phyloP scores from a whole-genome alignment of 495 filamentous ascomycete species.

The Aspergillus ellipticus region DNA sequence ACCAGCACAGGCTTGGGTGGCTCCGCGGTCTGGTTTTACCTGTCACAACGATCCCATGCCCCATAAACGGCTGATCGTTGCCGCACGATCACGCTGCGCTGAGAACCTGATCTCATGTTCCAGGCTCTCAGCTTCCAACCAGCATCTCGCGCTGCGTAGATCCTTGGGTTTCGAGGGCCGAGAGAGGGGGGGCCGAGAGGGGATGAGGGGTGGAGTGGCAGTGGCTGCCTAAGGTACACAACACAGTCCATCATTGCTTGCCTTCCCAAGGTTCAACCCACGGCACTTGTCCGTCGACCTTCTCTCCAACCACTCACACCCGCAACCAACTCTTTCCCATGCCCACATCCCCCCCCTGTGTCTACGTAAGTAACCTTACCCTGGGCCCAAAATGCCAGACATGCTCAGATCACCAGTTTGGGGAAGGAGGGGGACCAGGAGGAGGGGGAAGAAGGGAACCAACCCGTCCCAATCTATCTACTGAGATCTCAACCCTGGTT shows the following conservation, averaged over 20 bases:
- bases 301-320: background rate
- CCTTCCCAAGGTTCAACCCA: background rate
- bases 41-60: conserved; percentile 30
- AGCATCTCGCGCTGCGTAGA: conserved; percentile 9
- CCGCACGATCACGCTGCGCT: conserved; percentile 24
- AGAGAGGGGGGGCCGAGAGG: too few species aligned
- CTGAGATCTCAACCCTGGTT: conserved; percentile 1
- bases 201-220: background rate
- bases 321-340: too few species aligned
- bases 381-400: background rate
- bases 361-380: background rate
- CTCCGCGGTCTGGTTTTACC: conserved; percentile 21
- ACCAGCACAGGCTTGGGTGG: background rate
- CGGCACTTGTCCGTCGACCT: background rate
- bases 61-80: conserved; percentile 34
- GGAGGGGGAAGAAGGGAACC: too few species aligned
- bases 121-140: conserved; percentile 4
- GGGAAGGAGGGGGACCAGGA: background rate
- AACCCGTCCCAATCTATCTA: too few species aligned
- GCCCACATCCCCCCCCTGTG: too few species aligned
- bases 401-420: conserved; percentile 7
- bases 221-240: background rate
- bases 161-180: conserved; percentile 1
- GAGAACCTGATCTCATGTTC: conserved; percentile 26
- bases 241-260: too few species aligned